phyloP scores from a whole-genome alignment of 2,329 filamentous ascomycete species.

The Lachnellula occidentalis region DNA sequence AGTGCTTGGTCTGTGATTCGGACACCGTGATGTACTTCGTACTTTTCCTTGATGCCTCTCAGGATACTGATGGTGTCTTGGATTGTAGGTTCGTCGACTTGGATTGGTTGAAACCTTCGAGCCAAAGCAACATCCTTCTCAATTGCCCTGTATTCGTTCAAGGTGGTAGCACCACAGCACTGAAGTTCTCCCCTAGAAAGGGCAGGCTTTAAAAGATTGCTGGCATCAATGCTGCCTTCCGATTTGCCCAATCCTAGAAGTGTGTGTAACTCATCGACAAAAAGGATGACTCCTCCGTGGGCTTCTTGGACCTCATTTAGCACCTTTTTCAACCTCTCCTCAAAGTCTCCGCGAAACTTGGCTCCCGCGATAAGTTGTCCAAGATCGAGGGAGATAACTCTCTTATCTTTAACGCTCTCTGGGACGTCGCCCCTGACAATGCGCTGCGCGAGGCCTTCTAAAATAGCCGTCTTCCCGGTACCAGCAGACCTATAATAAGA shows the following conservation, averaged over 20 bases:
- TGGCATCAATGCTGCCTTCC: conserved; percentile 94
- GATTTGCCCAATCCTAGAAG: conserved; percentile 89
- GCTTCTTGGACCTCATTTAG: conserved; percentile 82
- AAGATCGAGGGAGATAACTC: conserved; percentile 80
- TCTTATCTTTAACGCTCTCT: conserved; percentile 92
- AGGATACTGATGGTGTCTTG: conserved; percentile 93
- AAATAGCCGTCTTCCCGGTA: conserved; percentile 88
- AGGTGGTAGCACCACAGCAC: conserved; percentile 89
- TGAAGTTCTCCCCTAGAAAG: conserved; percentile 90
- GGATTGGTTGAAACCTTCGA: conserved; percentile 86
- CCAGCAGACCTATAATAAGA: conserved; percentile 38
- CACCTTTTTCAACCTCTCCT: conserved; percentile 87
- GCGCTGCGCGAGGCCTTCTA: conserved; percentile 83
- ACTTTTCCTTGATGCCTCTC: conserved; percentile 93
- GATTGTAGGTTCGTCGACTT: conserved; percentile 87
- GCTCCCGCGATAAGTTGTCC: conserved; percentile 92
- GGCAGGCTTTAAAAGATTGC: conserved; percentile 88
- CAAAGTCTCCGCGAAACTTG: conserved; percentile 93
- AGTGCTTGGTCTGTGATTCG: conserved; percentile 88
- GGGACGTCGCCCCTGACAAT: conserved; percentile 92
- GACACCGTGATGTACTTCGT: conserved; percentile 95
- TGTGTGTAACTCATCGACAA: conserved; percentile 92
- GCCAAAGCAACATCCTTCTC: conserved; percentile 95
- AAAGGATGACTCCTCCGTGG: conserved; percentile 84
- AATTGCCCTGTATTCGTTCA: conserved; percentile 87